Evolutionary conservation across 2,329 filamentous ascomycete genomes (phyloP), one percentile per base, ranked within the genome.

Genomic region (Aspergillus terreus): DNA sequence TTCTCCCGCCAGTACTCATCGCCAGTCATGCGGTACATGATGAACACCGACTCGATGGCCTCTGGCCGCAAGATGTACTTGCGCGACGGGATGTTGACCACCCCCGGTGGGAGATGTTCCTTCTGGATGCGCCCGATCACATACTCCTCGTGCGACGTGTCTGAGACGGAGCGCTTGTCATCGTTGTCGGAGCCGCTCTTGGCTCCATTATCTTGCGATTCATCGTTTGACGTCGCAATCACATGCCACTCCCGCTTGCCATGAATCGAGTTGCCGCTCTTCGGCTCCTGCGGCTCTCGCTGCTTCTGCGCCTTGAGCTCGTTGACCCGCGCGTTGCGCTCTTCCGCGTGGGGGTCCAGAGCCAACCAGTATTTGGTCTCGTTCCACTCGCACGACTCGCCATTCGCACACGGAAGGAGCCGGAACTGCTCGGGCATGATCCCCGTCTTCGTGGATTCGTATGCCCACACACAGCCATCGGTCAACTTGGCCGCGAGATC

Each of bases 1-100:
- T 83, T 83, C 52, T 86, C 80, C 63, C 82, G 82, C 78, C 84
- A 87, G 45, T 76, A 72, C 1, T 76, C 59, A 56, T 88, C 82
- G 23, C 86, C 87, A 0, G 87, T 90, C 52, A 89, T 76, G 51
- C 87, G 82, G 67, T 86, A 90, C 76, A 92, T 82, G 64, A 90
- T 81, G 68, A 90, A 92, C 4, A 94, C 82, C 12, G 84, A 87
- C 73, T 92, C 88, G 49, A 92, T 90, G 2, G 88, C 88, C 71
- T 92, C 88, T 17, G 88, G 88, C 6, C 74, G 64, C 65, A 78
- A 59, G 30, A 71, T 65, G 56, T 75, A 78, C 50, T 71, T 64
- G 3, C 68, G 62, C 10, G 61, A 61, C 1, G 58, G 56, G 36
- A 78, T 70, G 30, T 65, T 65, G 9, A 68, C 69, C 56, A 77